Evolutionary conservation across 2,329 filamentous ascomycete species (phyloP), one percentile per base, ranked within the genome.

Genomic region (Aspergillus luchuensis): DNA sequence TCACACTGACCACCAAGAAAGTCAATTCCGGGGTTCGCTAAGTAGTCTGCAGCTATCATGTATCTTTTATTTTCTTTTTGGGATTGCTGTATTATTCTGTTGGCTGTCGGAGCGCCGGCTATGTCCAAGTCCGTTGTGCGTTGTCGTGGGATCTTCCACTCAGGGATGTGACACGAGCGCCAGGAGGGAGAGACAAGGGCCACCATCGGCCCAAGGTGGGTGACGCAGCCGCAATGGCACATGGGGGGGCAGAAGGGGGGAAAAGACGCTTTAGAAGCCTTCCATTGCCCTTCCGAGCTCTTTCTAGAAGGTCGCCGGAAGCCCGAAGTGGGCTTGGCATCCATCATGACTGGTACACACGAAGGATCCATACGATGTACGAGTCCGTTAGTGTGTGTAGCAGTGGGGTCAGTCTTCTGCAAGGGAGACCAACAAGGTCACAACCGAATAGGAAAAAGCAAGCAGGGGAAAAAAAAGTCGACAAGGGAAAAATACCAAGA

Each of bases 241-340:
- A 64, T 63, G 54, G 53, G 47, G 59, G 41, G 51, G 25, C 57
- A 11, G 33, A 13, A 13, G 33, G 33, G 28, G 2, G 7, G 10
- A 11, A 30, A 21, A 45, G 55, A 39, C 51, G 59, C 54, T 58
- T 59, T 61, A 61, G 60, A 60, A 63, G 55, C 36, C 63, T 63
- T 61, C 63, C 63, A 63, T 63, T 21, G 30, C 38, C 38, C 50
- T 66, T 63, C 60, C 58, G 53, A 62, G 54, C 13, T 59, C 21
- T 57, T 66, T 66, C 64, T 66, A 63, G 64, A 68, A 68, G 66
- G 57, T 59, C 61, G 56, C 15, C 58, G 56, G 66, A 68, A 66
- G 60, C 48, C 65, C 61, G 60, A 59, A 57, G 56, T 56, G 47
- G 11, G 52, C 57, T 66, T 67, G 63, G 66, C 66, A 54, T 30